These are phyloP conservation scores for Mycena amicta DNA, from an alignment of 768 basidiomycete species.

Conservation along the genomic window DNA sequence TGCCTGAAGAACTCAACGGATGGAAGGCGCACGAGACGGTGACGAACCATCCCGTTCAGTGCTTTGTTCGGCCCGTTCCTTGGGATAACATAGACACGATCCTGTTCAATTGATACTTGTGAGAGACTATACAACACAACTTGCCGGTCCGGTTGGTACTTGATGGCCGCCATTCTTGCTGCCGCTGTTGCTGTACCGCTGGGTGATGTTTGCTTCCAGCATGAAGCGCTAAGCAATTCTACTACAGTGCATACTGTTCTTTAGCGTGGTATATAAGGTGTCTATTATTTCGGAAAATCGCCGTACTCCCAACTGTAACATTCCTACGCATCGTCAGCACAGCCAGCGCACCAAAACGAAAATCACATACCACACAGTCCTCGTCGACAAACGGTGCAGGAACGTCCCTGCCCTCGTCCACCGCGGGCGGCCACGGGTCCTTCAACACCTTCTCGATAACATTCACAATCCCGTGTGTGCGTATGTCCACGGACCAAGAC, in stretches of 20 bases:
- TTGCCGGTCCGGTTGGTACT: no score
- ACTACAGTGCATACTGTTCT: no score
- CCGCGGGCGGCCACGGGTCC: slow-evolving; percentile 69
- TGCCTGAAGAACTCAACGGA: no score
- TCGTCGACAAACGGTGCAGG: slow-evolving; percentile 55
- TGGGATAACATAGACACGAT: no score
- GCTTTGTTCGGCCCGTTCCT: no score
- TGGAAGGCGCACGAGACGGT: no score
- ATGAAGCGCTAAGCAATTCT: not conserved
- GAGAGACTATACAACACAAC: no score
- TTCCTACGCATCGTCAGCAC: slow-evolving; percentile 39
- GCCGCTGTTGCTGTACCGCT: no score
- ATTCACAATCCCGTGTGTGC: slow-evolving; percentile 76
- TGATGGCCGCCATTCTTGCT: no score
- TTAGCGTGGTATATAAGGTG: not conserved
- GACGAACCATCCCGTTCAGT: no score
- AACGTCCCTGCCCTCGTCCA: slow-evolving; percentile 64
- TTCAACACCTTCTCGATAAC: slow-evolving; percentile 76
- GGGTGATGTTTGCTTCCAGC: no score
- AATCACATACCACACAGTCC: slow-evolving; percentile 68
- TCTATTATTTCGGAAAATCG: slow-evolving; percentile 26
- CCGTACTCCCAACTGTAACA: slow-evolving; percentile 68
- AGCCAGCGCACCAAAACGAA: not conserved
- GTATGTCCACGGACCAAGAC: slow-evolving; percentile 83
- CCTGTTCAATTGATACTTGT: no score